Base-by-base conservation (phyloP, 805 yeast species). In the Cyberlindnera euphorbiae region DNA sequence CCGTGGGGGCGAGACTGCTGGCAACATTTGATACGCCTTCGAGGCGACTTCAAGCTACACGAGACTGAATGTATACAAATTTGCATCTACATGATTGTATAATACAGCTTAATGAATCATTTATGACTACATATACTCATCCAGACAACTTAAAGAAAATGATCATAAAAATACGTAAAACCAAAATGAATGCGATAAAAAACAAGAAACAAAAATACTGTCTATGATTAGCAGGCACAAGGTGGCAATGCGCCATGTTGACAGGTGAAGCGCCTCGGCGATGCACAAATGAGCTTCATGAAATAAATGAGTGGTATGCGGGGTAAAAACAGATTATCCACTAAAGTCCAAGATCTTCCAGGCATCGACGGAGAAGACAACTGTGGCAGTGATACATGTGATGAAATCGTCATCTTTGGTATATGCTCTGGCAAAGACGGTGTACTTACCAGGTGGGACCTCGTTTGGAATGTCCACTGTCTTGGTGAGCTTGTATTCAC, bases 361-460 rank as follows among this genome's bases (percentile, higher is more conserved):
- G 4, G 56, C 46, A 26, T 61, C 64, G 28, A 60, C 55, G 23
- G 60, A 55, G 49, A 68, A 64, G 13, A 56, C 79, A 26, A 83
- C 75, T 9, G 77, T 71, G 7, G 87, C 93, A 16, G 84, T 74
- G 50, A 93, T 66, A 60, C 98, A 93, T 17, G 96, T 77, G 45
- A 93, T 77, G 45, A 83, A 73, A 26, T 73, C 81, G 53, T 87
- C 96, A 36, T 83, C 86, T 28, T 67, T 77, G 27, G 95, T 87
- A 66, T 75, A 93, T 3, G 97, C 98, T 54, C 90, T 77, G 14
- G 97, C 97, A 35, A 71, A 66, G 18, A 90, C 95, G 21, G 75
- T 66, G 65, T 93, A 93, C 56, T 75, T 82, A 27, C 98, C 98
- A 16, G 97, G 96, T 41, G 98, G 98, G 22, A 90, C 95, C 59